These are phyloP conservation scores for Gracilaria gracilis DNA, from an alignment of 23 red algal genomes.

Conservation along the genomic window DNA sequence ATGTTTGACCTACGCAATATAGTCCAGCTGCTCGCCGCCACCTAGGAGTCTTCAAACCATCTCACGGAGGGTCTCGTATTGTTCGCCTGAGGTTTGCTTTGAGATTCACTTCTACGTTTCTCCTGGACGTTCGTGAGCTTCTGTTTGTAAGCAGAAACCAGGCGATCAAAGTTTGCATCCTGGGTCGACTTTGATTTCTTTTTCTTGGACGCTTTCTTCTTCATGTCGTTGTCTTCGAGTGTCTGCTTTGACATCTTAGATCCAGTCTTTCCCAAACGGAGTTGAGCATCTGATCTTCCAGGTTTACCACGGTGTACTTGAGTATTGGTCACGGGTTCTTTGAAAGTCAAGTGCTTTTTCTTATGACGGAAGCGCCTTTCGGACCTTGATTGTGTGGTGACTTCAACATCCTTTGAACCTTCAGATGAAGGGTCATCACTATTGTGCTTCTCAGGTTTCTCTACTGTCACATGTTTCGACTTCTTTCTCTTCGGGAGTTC, in stretches of 20 bases:
- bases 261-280: neutral
- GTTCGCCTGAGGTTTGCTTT: neutral
- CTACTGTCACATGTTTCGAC: neutral
- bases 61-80: neutral
- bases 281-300: neutral
- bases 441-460: neutral
- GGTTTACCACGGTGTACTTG: neutral
- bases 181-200: neutral
- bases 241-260: neutral
- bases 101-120: neutral
- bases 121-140: neutral
- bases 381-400: neutral
- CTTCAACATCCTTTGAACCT: neutral
- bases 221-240: neutral
- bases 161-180: conserved; percentile 14
- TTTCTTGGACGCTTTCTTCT: neutral
- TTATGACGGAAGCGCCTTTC: conserved; percentile 16
- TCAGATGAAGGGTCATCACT: neutral
- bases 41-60: conserved; percentile 6
- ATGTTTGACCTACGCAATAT: no score
- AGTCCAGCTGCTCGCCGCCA: neutral
- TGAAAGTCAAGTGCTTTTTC: neutral
- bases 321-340: no score
- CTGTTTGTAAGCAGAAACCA: neutral
- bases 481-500: conserved; percentile 1